phyloP scores from a whole-genome alignment of 306 rosid species.

The Malus orientalis region DNA sequence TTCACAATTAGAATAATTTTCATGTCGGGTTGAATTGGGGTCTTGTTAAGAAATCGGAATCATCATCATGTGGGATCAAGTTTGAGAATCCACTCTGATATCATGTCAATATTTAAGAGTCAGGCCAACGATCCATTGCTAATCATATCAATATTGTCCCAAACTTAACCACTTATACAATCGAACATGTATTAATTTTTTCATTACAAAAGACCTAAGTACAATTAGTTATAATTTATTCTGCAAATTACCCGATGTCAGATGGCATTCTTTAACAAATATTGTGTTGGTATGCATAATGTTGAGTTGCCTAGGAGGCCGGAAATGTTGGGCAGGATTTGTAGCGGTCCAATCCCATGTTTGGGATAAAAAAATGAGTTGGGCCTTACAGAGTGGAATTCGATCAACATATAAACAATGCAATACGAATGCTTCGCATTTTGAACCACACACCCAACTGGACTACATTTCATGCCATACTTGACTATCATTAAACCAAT shows the following conservation, averaged over 20 bases:
- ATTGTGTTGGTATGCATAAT: background rate
- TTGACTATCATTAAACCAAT: background rate
- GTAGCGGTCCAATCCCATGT: background rate
- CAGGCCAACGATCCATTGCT: rapidly evolving
- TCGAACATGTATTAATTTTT: no score
- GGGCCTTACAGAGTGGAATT: background rate
- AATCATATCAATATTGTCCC: no score
- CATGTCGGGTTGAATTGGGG: background rate
- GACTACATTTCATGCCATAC: background rate
- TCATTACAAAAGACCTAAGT: no score
- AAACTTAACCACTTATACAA: no score
- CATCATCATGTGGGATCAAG: no score
- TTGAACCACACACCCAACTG: background rate
- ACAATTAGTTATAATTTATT: no score
- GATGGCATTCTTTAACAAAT: no score
- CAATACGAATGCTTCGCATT: background rate
- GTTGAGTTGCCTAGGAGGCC: no score
- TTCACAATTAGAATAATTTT: background rate
- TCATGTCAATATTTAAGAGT: no score
- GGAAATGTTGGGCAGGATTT: background rate
- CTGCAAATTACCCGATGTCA: no score
- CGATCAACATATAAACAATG: background rate
- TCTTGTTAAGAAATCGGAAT: background rate
- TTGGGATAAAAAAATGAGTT: background rate
- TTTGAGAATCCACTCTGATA: no score